Evolutionary conservation across 2,329 filamentous ascomycete genomes (phyloP).

Genomic region (Cladosporium austrohemisphaericum): DNA sequence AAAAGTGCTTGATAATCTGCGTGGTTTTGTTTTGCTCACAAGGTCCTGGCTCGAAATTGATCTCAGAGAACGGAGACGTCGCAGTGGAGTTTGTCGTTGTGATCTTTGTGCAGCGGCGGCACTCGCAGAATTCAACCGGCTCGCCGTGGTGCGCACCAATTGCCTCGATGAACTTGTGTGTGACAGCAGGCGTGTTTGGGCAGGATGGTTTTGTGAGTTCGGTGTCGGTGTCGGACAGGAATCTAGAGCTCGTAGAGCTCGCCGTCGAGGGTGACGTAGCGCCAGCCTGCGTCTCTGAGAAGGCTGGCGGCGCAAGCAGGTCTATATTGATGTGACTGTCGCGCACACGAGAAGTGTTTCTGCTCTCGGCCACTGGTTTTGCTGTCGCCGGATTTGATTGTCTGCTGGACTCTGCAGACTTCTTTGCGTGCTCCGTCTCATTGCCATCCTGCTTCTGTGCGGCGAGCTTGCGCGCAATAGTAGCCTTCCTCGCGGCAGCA

Average conservation of each 20-base stretch:
- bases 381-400: background rate
- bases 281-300: background rate
- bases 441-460: constrained; percentile 2
- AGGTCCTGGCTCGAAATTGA: background rate
- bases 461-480: constrained; percentile 20
- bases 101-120: background rate
- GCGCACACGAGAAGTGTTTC: too few relatives aligned
- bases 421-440: background rate
- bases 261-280: background rate
- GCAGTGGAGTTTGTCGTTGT: background rate
- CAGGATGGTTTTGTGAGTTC: background rate
- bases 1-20: constrained; percentile 1
- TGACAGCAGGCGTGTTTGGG: background rate
- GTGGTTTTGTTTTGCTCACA: constrained; percentile 6
- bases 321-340: background rate
- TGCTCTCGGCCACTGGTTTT: too few relatives aligned
- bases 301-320: background rate
- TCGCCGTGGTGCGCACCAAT: background rate
- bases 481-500: constrained; percentile 21
- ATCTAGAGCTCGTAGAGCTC: background rate
- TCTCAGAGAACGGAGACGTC: background rate
- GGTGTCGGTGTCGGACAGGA: background rate
- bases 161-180: too few relatives aligned
- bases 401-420: background rate
- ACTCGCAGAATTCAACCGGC: background rate